phyloP scores from a whole-genome alignment of 306 rosid species.

The Quercus engelmannii region DNA sequence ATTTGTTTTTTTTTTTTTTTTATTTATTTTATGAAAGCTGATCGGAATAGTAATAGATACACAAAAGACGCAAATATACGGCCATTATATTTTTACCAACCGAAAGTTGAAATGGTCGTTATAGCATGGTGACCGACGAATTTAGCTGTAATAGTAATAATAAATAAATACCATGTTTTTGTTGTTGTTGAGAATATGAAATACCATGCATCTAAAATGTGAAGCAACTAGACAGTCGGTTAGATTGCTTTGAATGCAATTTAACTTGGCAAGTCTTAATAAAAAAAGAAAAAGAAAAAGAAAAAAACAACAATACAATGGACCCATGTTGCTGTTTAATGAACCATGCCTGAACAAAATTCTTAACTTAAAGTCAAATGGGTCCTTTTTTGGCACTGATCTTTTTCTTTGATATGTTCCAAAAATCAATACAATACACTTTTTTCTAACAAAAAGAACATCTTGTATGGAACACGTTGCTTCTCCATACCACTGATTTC shows the following conservation, averaged over 20 bases:
- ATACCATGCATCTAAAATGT: slow-evolving; percentile 9
- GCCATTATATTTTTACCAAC: no score
- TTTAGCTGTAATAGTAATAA: no score
- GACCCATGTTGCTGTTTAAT: background rate
- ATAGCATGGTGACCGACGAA: no score
- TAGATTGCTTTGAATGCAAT: slow-evolving; percentile 5
- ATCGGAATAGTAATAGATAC: no score
- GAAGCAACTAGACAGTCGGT: slow-evolving; percentile 14
- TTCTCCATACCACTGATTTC: background rate
- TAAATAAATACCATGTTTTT: no score
- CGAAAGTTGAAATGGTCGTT: no score
- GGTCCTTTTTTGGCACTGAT: background rate
- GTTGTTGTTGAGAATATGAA: no score
- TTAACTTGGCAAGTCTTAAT: background rate
- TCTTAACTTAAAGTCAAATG: background rate
- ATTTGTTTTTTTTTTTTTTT: no score
- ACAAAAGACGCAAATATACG: no score
- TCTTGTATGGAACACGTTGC: background rate
- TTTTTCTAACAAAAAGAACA: background rate
- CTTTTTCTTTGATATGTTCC: background rate
- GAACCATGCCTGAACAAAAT: no score
- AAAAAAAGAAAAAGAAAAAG: background rate
- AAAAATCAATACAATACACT: background rate
- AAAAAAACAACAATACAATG: background rate
- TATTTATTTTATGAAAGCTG: no score